Conservation (phyloP, 2,329 filamentous ascomycete species). For the Colletotrichum costaricense region DNA sequence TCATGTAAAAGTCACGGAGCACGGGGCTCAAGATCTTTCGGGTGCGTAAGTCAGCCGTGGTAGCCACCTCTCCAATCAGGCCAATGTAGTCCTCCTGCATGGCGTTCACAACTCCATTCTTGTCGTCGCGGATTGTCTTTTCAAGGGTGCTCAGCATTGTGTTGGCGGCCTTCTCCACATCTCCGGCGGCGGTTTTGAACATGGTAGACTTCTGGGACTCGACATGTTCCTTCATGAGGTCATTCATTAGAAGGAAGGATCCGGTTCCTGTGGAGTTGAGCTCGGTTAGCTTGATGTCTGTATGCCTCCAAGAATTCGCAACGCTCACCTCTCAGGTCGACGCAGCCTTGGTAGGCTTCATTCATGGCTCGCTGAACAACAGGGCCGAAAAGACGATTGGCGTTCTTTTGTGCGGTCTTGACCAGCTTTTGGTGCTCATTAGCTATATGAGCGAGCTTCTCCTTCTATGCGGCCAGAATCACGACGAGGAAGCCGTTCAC, state of each 20-base stretch:
- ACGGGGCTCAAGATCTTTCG: conserved; percentile 10
- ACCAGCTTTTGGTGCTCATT: neutral
- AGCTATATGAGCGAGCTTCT: neutral
- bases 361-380: neutral
- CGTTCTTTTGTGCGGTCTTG: conserved; percentile 35
- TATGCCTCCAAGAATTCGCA: neutral
- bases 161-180: conserved; percentile 28
- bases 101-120: conserved; percentile 46
- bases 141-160: neutral
- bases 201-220: conserved; percentile 28
- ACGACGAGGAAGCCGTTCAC: neutral
- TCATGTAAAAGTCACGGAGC: conserved; percentile 3
- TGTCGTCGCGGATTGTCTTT: neutral
- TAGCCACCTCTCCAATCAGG: conserved; percentile 36
- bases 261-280: conserved; percentile 32
- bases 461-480: neutral
- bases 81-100: conserved; percentile 38
- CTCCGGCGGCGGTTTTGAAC: conserved; percentile 33
- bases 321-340: neutral
- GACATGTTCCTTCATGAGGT: conserved; percentile 38
- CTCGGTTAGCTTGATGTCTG: neutral
- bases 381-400: conserved; percentile 31
- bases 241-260: conserved; percentile 39
- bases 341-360: neutral
- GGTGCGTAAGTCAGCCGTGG: conserved; percentile 2